Percentiles rank a stretch among this genome's conserved stretches.
These are phyloP conservation scores for Jacaranda copaia DNA, from an alignment of 257 asterid genomes.

Conservation along the genomic window DNA sequence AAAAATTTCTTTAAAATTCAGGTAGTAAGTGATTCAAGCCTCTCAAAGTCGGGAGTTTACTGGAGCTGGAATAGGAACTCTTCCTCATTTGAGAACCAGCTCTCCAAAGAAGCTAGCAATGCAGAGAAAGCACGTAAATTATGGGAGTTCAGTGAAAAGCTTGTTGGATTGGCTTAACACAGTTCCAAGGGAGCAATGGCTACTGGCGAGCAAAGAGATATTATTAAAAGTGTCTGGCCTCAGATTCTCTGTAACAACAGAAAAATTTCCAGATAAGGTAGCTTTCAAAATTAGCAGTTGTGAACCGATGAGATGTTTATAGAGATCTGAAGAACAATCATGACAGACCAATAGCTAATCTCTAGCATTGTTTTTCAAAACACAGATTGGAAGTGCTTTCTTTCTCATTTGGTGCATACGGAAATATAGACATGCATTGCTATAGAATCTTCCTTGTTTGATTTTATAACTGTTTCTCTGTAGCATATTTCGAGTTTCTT, in stretches of 20 bases:
- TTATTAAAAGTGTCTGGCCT: not conserved
- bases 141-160: slow-evolving; percentile 95
- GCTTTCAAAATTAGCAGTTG: not conserved
- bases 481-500: not conserved
- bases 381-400: not conserved
- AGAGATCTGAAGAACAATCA: slow-evolving; percentile 3
- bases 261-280: not conserved
- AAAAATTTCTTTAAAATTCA: slow-evolving; percentile 29
- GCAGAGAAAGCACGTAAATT: slow-evolving; percentile 81
- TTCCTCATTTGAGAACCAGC: slow-evolving; percentile 83
- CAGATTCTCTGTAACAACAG: slow-evolving; percentile 8
- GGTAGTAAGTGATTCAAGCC: slow-evolving; percentile 88
- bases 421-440: slow-evolving; percentile 14
- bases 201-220: not conserved
- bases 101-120: slow-evolving; percentile 89
- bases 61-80: slow-evolving; percentile 96
- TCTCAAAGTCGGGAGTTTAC: slow-evolving; percentile 90
- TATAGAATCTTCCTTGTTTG: not conserved
- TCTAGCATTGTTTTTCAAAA: not conserved
- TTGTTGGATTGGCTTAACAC: slow-evolving; percentile 76
- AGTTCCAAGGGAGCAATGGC: not conserved
- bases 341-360: not conserved
- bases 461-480: not conserved
- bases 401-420: slow-evolving; percentile 20
- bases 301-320: not conserved